Percentiles rank a stretch among this genome's conserved stretches.
Conservation (phyloP, 108 stramenopile species). For the Skeletonema tropicum region DNA sequence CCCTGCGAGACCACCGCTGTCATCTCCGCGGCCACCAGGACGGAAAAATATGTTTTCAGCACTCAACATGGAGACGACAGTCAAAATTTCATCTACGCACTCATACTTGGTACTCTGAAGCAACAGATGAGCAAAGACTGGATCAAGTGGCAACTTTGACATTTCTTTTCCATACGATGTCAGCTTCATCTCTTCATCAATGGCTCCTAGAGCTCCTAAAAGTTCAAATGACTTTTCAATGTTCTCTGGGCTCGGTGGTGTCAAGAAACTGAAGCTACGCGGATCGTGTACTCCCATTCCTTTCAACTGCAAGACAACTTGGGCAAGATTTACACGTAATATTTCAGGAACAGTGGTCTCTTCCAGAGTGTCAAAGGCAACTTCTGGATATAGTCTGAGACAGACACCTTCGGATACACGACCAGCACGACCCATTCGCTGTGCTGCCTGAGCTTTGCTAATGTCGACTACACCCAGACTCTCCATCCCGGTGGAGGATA, state of each 20-base stretch:
- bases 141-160: constrained; percentile 82
- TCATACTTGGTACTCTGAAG: constrained; percentile 73
- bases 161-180: constrained; percentile 77
- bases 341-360: constrained; percentile 89
- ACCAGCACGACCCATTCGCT: constrained; percentile 84
- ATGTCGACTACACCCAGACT: constrained; percentile 68
- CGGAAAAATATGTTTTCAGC: constrained; percentile 95
- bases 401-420: constrained; percentile 76
- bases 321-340: constrained; percentile 64
- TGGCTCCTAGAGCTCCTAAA: constrained; percentile 64
- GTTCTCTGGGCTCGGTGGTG: constrained; percentile 58
- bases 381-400: constrained; percentile 82
- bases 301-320: constrained; percentile 92
- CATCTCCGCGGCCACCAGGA: constrained; percentile 84
- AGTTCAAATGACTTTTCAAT: constrained; percentile 68
- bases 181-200: constrained; percentile 68
- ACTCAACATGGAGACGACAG: constrained; percentile 93
- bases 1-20: constrained; percentile 66
- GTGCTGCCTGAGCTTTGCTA: constrained; percentile 77
- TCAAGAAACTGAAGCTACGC: constrained; percentile 87
- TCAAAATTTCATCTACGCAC: constrained; percentile 91
- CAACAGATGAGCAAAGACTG: constrained; percentile 75
- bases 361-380: constrained; percentile 64
- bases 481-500: constrained; percentile 85
- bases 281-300: constrained; percentile 93